Evolutionary conservation across 768 basidiomycete species (phyloP).

Genomic region (Termitomyces sp.): DNA sequence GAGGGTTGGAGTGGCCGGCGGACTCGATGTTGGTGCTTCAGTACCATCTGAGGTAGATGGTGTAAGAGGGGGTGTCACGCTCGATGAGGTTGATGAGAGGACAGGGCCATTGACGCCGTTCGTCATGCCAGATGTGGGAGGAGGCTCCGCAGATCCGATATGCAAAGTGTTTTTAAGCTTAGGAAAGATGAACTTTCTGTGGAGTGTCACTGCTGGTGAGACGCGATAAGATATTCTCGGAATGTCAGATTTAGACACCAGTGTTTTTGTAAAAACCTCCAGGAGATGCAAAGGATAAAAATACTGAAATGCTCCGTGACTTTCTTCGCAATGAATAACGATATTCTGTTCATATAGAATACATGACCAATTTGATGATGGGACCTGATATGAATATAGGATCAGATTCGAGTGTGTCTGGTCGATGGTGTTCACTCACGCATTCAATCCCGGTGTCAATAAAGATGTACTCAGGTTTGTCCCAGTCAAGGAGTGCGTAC

Average conservation of each 20-base stretch:
- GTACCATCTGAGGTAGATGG: background rate
- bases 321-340: constrained; percentile 71
- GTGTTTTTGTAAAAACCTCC: constrained; percentile 22
- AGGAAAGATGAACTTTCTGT: constrained; percentile 51
- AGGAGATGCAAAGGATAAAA: constrained; percentile 55
- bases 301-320: constrained; percentile 57
- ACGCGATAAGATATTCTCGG: constrained; percentile 37
- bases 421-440: constrained; percentile 34
- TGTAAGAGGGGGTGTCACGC: background rate
- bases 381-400: constrained; percentile 31
- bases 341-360: constrained; percentile 60
- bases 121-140: background rate
- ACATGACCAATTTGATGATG: constrained; percentile 74
- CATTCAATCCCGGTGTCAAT: constrained; percentile 71
- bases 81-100: background rate
- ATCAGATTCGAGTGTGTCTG: background rate
- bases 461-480: constrained; percentile 58
- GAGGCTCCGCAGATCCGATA: no score
- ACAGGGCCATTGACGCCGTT: background rate
- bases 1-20: background rate
- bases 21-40: background rate
- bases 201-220: constrained; percentile 38
- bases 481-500: constrained; percentile 64
- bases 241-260: constrained; percentile 22
- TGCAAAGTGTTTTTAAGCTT: background rate